Evolutionary conservation across 2,329 filamentous ascomycete species (phyloP).

Genomic region (Alternaria gaisen): DNA sequence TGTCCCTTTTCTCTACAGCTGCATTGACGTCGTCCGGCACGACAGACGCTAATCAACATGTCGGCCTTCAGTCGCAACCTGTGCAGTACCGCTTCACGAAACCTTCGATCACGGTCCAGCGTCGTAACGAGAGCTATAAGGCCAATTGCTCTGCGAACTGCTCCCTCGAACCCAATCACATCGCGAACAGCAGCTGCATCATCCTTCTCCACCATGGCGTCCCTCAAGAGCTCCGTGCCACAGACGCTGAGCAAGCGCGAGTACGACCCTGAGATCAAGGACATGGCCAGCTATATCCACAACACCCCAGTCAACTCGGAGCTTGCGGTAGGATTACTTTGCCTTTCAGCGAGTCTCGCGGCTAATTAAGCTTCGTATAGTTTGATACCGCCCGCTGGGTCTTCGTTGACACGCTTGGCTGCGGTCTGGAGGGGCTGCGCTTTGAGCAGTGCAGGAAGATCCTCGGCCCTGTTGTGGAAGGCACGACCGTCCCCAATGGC

Average conservation of each 20-base stretch:
- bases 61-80: slow-evolving; percentile 55
- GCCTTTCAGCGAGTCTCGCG: not conserved
- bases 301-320: slow-evolving; percentile 90
- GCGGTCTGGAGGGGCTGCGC: slow-evolving; percentile 91
- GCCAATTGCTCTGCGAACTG: slow-evolving; percentile 47
- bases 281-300: slow-evolving; percentile 95
- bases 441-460: slow-evolving; percentile 98
- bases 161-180: slow-evolving; percentile 33
- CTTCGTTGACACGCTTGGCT: slow-evolving; percentile 95
- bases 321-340: slow-evolving; percentile 75
- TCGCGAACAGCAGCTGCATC: slow-evolving; percentile 35
- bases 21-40: slow-evolving; percentile 42
- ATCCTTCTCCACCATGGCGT: slow-evolving; percentile 51
- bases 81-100: slow-evolving; percentile 50
- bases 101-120: slow-evolving; percentile 47
- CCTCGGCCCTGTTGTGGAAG: slow-evolving; percentile 88
- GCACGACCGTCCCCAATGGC: slow-evolving; percentile 90
- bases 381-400: slow-evolving; percentile 97
- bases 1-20: slow-evolving; percentile 42
- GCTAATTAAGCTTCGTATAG: slow-evolving; percentile 56
- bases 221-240: slow-evolving; percentile 47
- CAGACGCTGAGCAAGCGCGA: slow-evolving; percentile 53
- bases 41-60: slow-evolving; percentile 52
- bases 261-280: slow-evolving; percentile 92
- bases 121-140: slow-evolving; percentile 47